Base-by-base conservation (phyloP, 2,329 filamentous ascomycete genomes). In the Byssothecium circinans region DNA sequence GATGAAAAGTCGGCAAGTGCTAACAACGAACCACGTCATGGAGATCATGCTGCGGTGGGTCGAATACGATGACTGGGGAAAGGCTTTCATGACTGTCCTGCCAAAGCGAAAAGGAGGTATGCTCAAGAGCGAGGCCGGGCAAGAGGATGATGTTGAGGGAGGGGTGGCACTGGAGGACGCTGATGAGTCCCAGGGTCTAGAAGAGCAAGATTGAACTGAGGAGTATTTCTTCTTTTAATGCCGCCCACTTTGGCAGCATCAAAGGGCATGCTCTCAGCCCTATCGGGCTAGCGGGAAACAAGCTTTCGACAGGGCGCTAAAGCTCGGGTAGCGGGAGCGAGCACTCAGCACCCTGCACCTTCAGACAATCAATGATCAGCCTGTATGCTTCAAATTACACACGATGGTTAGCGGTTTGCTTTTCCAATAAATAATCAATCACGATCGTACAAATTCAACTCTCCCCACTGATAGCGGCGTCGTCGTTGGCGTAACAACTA, bases 11-110 rank as follows among this genome's bases (percentile, higher is more conserved):
- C 83, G 94, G 25, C 84, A 87, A 60, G 89, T 99, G 4, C 75
- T 99, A 47, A 86, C 92, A 3, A 96, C 92, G 7, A 99, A 97
- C 66, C 94, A 99, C 65, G 94, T 99, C 1, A 83, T 94, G 38
- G 92, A 97, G 73, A 97, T 99, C 53, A 96, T 99, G 89, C 75
- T 96, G 37, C 85, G 84, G 56, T 99, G 91, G 91, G 72, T 99
- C 45, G 90, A 96, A 71, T 83, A 83, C 40, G 89, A 88, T 2
- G 88, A 97, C 68, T 99, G 94, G 94, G 91, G 87, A 1, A 78
- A 88, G 64, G 91, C 94, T 0, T 99, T 99, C 68, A 74, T 91
- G 72, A 80, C 83, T 41, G 90, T 95, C 3, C 91, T 99, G 58
- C 94, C 94, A 0, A 91, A 90, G 72, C 79, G 94, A 53, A 99